Conservation (phyloP, 2,329 filamentous ascomycete genomes). For the Hypomyces perniciosus region DNA sequence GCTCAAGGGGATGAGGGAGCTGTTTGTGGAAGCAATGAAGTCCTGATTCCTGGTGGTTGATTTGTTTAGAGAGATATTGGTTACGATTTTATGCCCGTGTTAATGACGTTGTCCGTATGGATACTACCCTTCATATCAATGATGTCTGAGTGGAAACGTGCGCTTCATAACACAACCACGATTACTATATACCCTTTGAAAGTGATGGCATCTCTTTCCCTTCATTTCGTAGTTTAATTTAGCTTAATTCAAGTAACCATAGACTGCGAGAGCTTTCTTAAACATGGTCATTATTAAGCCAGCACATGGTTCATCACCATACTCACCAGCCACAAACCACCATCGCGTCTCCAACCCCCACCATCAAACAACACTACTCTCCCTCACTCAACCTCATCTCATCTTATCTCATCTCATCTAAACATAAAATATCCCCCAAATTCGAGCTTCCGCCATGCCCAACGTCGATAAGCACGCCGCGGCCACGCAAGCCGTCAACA, state of each 20-base stretch:
- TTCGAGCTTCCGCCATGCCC: constrained; percentile 34
- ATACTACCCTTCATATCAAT: background rate
- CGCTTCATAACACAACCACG: background rate
- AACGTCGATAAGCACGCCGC: constrained; percentile 63
- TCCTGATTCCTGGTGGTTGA: constrained; percentile 26
- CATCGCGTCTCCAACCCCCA: background rate
- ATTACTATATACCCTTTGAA: background rate
- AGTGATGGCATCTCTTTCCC: background rate
- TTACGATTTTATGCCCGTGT: background rate
- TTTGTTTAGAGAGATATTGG: background rate
- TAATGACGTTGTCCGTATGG: background rate
- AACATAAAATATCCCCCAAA: background rate
- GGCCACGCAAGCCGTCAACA: constrained; percentile 76
- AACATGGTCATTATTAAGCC: too few relatives aligned
- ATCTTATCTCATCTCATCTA: background rate
- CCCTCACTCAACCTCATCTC: constrained; percentile 3
- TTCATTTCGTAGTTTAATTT: background rate
- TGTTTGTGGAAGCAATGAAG: constrained; percentile 66
- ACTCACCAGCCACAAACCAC: background rate
- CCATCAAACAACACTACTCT: constrained; percentile 3
- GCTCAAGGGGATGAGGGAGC: constrained; percentile 74
- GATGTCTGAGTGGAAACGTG: background rate
- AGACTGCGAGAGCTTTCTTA: too few relatives aligned
- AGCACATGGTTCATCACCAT: background rate
- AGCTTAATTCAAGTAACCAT: too few relatives aligned